Conservation (phyloP, 2,329 filamentous ascomycete species). For the Alternaria solani region DNA sequence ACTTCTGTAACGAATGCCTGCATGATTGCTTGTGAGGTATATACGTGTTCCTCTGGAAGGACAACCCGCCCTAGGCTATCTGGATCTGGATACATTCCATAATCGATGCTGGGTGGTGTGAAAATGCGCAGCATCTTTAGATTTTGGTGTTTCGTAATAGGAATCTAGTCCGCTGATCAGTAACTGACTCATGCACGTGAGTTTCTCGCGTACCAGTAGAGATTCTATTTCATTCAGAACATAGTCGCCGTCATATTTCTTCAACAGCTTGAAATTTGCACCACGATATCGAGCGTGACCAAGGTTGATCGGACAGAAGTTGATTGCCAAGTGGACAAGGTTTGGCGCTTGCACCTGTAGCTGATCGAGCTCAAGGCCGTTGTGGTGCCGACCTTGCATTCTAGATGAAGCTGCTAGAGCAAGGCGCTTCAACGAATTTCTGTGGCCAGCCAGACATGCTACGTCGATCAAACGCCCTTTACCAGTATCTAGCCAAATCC, state of each 20-base stretch:
- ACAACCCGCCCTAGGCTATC: rapidly evolving
- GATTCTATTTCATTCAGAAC: neutral
- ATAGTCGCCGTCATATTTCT: neutral
- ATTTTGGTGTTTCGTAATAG: neutral
- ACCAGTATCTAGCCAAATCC: neutral
- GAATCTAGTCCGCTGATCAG: neutral
- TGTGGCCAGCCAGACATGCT: neutral
- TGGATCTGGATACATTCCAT: neutral
- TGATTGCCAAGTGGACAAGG: neutral
- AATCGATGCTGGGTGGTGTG: neutral
- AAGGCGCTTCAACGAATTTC: neutral
- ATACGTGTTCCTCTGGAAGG: neutral
- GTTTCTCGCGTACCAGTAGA: neutral
- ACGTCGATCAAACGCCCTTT: neutral
- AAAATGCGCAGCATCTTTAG: neutral
- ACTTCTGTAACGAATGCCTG: neutral
- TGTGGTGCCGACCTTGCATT: too few relatives aligned
- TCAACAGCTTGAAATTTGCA: neutral
- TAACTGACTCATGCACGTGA: neutral
- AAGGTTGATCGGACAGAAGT: neutral
- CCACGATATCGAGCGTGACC: neutral
- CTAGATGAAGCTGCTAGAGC: neutral
- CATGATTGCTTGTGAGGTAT: neutral
- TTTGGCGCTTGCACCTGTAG: neutral
- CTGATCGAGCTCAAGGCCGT: neutral